phyloP scores from a whole-genome alignment of 768 basidiomycete species.

The Pleurotus salmoneostramineus region DNA sequence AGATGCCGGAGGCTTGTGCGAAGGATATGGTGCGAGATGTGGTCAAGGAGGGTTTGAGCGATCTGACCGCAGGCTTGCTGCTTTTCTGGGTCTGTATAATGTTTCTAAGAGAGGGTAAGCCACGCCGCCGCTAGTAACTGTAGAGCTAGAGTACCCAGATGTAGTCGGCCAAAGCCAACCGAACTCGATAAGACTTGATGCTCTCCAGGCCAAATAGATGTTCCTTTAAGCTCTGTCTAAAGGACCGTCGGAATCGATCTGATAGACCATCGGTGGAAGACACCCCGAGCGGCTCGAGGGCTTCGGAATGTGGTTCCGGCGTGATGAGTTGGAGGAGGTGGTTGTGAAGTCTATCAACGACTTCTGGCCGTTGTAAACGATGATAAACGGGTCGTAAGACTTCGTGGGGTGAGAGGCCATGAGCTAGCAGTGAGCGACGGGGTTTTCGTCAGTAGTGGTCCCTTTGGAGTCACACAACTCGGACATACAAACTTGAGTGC shows the following conservation, averaged over 20 bases:
- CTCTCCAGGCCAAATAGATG: constrained; percentile 63
- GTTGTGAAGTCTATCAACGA: constrained; percentile 32
- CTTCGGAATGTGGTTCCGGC: constrained; percentile 14
- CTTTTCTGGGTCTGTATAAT: constrained; percentile 35
- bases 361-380: constrained; percentile 32
- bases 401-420: constrained; percentile 43
- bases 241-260: constrained; percentile 35
- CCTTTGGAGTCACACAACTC: background rate
- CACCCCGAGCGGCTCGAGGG: constrained; percentile 11
- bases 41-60: constrained; percentile 45
- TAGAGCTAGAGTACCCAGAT: constrained; percentile 34
- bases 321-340: constrained; percentile 44
- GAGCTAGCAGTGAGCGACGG: constrained; percentile 18
- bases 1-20: constrained; percentile 57
- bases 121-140: background rate
- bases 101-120: constrained; percentile 33
- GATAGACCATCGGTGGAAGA: constrained; percentile 23
- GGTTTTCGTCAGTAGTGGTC: background rate
- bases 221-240: constrained; percentile 45
- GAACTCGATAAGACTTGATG: constrained; percentile 50
- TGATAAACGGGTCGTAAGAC: constrained; percentile 50
- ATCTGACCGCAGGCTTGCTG: constrained; percentile 45
- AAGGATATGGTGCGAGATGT: constrained; percentile 50
- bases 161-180: constrained; percentile 49
- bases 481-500: constrained; percentile 27